A percentile compares a stretch with the other conserved stretches of the same genome.
phyloP scores from a whole-genome alignment of 148 eudicot genomes.

The Diospyros kaki region DNA sequence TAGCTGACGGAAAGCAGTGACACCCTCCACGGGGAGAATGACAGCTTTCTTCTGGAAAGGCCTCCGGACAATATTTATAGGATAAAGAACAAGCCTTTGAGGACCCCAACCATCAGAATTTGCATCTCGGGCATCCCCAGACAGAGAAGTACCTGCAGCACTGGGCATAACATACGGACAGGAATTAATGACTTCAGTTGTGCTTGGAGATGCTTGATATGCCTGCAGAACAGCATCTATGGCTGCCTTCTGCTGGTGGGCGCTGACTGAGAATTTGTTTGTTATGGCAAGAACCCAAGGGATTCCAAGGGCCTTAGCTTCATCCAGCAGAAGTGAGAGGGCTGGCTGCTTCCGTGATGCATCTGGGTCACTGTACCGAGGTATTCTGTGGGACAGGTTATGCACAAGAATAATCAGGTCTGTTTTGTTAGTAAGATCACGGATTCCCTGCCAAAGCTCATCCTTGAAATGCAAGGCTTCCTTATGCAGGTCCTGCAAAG shows the following conservation, averaged over 20 bases:
- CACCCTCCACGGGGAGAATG: slow-evolving; percentile 89
- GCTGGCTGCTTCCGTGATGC: slow-evolving; percentile 55
- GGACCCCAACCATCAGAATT: slow-evolving; percentile 43
- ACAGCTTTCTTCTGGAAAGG: slow-evolving; percentile 83
- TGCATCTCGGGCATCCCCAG: slow-evolving; percentile 34
- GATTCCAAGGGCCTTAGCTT: slow-evolving; percentile 92
- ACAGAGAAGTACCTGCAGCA: slow-evolving; percentile 46
- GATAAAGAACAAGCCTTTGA: slow-evolving; percentile 46
- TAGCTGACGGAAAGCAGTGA: slow-evolving; percentile 62
- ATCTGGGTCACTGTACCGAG: slow-evolving; percentile 54
- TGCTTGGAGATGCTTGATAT: slow-evolving; percentile 80
- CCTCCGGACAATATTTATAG: slow-evolving; percentile 60
- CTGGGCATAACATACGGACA: slow-evolving; percentile 81
- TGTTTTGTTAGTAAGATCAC: slow-evolving; percentile 75
- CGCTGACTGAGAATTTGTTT: slow-evolving; percentile 86
- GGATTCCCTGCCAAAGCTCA: slow-evolving; percentile 92
- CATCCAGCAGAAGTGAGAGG: slow-evolving; percentile 67
- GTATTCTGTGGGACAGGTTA: slow-evolving; percentile 85
- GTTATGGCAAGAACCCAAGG: slow-evolving; percentile 99
- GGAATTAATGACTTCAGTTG: slow-evolving; percentile 72
- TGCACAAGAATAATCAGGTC: slow-evolving; percentile 93
- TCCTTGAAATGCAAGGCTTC: slow-evolving; percentile 83
- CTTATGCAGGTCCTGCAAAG: slow-evolving; percentile 66
- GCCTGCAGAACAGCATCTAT: slow-evolving; percentile 71
- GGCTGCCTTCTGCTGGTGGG: slow-evolving; percentile 81